Evolutionary conservation across 2,329 filamentous ascomycete genomes (phyloP).

Genomic region (Furcasterigmium furcatum): DNA sequence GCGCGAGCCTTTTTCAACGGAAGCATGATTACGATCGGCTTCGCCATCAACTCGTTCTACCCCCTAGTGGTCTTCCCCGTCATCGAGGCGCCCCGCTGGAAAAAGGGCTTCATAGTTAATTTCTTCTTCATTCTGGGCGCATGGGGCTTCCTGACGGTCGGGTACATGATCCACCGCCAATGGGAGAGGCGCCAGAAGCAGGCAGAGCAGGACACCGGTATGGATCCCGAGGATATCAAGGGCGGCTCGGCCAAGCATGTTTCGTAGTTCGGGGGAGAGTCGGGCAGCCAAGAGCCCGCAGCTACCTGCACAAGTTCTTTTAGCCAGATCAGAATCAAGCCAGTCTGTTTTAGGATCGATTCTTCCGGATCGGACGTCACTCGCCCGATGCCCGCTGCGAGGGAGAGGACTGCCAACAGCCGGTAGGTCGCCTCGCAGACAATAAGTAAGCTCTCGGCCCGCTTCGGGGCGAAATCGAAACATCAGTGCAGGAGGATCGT

Average conservation of each 20-base stretch:
- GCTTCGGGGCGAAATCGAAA: not conserved
- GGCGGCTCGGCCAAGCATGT: conserved; percentile 5
- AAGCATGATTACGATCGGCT: conserved; percentile 16
- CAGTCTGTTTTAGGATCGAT: no score
- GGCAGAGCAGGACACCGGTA: not conserved
- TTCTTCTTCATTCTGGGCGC: conserved; percentile 12
- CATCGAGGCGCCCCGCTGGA: conserved; percentile 15
- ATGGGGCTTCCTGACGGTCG: conserved; percentile 8
- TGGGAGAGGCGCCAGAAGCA: conserved; percentile 7
- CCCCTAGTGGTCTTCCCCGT: conserved; percentile 14
- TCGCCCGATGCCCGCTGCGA: not conserved
- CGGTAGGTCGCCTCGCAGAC: not conserved
- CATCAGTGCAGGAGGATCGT: not conserved
- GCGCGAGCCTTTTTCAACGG: conserved; percentile 16
- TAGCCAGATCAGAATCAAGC: no score
- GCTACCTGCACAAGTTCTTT: no score
- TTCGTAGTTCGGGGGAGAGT: not conserved
- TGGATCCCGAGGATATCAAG: conserved; percentile 8
- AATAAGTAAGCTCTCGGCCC: not conserved
- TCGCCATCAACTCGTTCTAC: conserved; percentile 14
- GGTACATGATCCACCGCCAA: conserved; percentile 7
- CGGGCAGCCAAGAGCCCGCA: no score
- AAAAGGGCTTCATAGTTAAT: conserved; percentile 17
- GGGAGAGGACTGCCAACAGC: not conserved
- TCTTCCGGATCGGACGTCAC: not conserved